Evolutionary conservation across 1,284 basidiomycete genomes (phyloP).

Genomic region (Filobasidium uniguttulatum): DNA sequence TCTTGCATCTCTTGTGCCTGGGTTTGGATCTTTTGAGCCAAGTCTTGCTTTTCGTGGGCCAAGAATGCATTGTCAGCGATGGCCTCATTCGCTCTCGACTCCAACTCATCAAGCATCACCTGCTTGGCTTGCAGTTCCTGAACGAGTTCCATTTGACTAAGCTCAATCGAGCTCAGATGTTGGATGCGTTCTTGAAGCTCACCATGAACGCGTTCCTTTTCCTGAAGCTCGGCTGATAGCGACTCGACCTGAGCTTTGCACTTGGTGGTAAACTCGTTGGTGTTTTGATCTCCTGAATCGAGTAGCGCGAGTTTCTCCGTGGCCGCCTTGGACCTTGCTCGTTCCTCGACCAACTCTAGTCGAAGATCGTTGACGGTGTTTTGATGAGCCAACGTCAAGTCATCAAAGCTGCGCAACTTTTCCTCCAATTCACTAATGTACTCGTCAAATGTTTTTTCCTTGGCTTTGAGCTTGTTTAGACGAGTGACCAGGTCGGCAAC

Average conservation of each 20-base stretch:
- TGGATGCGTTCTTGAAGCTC: conserved; percentile 60
- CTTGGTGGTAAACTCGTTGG: conserved; percentile 58
- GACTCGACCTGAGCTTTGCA: conserved; percentile 59
- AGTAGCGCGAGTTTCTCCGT: conserved; percentile 76
- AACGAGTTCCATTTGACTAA: conserved; percentile 16
- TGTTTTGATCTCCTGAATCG: conserved; percentile 62
- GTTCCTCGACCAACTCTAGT: conserved; percentile 64
- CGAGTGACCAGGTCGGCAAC: conserved; percentile 70
- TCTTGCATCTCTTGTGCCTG: too few species aligned
- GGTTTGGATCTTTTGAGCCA: too few species aligned
- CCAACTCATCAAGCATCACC: background rate
- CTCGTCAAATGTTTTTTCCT: conserved; percentile 80
- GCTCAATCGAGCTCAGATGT: conserved; percentile 52
- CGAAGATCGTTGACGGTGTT: conserved; percentile 67
- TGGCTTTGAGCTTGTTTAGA: conserved; percentile 66
- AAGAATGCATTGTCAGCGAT: background rate
- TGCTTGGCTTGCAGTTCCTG: background rate
- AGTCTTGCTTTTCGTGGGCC: too few species aligned
- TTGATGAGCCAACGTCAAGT: conserved; percentile 57
- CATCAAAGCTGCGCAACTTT: conserved; percentile 69
- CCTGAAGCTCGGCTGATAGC: conserved; percentile 63
- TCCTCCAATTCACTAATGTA: conserved; percentile 87
- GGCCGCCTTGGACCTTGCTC: conserved; percentile 58
- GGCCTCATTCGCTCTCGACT: background rate
- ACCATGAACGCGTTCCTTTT: conserved; percentile 51